phyloP scores from a whole-genome alignment of 768 basidiomycete species.

The Termitomyces heimii region DNA sequence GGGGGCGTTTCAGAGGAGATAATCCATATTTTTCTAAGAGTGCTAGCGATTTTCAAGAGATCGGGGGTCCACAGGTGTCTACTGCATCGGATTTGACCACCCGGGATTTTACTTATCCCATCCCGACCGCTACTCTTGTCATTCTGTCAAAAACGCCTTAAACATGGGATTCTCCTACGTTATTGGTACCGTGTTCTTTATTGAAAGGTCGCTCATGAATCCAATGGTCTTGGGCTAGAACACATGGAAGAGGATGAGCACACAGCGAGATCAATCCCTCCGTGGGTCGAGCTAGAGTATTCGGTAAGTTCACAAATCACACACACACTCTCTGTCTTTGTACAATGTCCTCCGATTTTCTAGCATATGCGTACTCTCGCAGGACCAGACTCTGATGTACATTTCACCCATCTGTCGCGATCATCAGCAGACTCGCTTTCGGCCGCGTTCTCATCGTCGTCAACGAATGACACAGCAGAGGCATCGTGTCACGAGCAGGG shows the following conservation, averaged over 20 bases:
- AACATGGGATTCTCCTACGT: slow-evolving; percentile 47
- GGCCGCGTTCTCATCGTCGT: slow-evolving; percentile 21
- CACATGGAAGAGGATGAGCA: slow-evolving; percentile 96
- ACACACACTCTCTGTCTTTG: background rate
- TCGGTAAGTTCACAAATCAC: slow-evolving; percentile 37
- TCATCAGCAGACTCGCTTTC: slow-evolving; percentile 54
- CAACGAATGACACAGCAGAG: slow-evolving; percentile 19
- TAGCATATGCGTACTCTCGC: slow-evolving; percentile 85
- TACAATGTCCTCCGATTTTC: background rate
- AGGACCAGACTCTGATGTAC: slow-evolving; percentile 54
- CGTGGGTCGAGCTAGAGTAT: slow-evolving; percentile 94
- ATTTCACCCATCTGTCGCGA: slow-evolving; percentile 86
- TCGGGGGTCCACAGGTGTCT: no score
- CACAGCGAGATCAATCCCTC: slow-evolving; percentile 61
- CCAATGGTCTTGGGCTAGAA: slow-evolving; percentile 38
- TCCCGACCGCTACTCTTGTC: no score
- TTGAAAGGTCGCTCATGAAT: slow-evolving; percentile 1
- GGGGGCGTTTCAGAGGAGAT: no score
- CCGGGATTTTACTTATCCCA: no score
- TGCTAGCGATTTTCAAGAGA: no score
- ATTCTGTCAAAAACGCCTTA: background rate
- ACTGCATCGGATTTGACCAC: no score
- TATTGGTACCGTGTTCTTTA: slow-evolving; percentile 36
- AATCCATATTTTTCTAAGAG: no score
- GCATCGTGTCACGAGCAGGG: slow-evolving; percentile 44